phyloP scores from a whole-genome alignment of 2,329 filamentous ascomycete species.

The Fusarium albosuccineum region DNA sequence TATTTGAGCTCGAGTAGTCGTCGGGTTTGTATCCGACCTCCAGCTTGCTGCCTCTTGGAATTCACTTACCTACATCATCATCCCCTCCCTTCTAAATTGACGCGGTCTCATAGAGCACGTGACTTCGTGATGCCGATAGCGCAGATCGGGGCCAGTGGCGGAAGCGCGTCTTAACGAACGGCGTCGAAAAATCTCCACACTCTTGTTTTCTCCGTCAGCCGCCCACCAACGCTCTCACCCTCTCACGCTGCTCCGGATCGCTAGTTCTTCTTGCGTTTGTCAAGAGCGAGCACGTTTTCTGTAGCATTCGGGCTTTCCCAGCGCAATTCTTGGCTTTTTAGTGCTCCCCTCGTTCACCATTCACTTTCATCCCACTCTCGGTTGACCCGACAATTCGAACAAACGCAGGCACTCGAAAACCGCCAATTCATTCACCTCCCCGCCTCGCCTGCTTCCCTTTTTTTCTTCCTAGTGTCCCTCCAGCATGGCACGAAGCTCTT shows the following conservation, averaged over 20 bases:
- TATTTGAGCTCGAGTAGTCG: too few species aligned
- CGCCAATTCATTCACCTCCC: conserved; percentile 10
- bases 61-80: too few species aligned
- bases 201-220: neutral
- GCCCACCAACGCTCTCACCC: conserved; percentile 18
- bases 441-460: conserved; percentile 29
- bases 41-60: neutral
- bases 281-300: conserved; percentile 11
- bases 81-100: neutral
- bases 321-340: neutral
- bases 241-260: neutral
- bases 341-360: conserved; percentile 7
- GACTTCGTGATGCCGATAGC: conserved; percentile 42
- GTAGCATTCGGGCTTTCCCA: neutral
- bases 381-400: conserved; percentile 27
- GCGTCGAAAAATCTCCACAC: conserved; percentile 34
- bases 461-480: conserved; percentile 7
- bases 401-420: conserved; percentile 22
- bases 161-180: conserved; percentile 36
- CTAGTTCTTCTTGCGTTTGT: conserved; percentile 8
- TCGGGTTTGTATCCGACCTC: neutral
- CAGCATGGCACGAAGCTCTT: conserved; percentile 48
- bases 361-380: conserved; percentile 32
- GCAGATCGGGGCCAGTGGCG: conserved; percentile 27
- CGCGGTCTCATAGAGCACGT: conserved; percentile 34